Evolutionary conservation across 805 yeast species (phyloP), one percentile per base, ranked within the genome.

Genomic region (Candida yuanshanica): DNA sequence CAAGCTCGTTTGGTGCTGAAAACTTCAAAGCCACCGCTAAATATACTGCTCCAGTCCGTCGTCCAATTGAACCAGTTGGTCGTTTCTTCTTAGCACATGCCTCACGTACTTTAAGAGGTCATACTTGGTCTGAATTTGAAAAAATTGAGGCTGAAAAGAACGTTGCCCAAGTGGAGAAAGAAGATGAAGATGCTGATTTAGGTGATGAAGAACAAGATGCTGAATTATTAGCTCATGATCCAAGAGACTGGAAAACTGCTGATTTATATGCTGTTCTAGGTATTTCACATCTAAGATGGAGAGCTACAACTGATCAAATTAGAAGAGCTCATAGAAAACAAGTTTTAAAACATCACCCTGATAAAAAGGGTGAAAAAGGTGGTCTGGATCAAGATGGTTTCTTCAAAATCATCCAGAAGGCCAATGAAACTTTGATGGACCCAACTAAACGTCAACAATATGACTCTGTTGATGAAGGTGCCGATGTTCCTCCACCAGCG

Each of bases 71-170:
- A 70, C 98, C 99, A 29, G 96, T 91, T 52, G 99, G 99, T 43
- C 91, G 95, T 48, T 85, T 77, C 62, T 93, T 90, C 71, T 72
- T 93, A 55, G 96, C 96, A 39, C 99, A 93, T 60, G 98, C 98
- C 44, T 81, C 95, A 53, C 85, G 99, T 74, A 78, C 95, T 41
- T 74, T 90, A 55, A 81, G 96, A 69, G 96, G 96, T 64, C 96
- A 95, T 70, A 88, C 98, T 37, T 93, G 97, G 96, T 88, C 97
- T 42, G 98, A 93, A 69, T 93, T 78, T 60, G 99, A 93, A 70
- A 82, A 84, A 64, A 70, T 89, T 52, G 95, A 90, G 74, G 96
- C 96, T 46, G 95, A 83, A 62, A 81, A 79, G 68, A 86, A 86
- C 65, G 95, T 85, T 57, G 74, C 75, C 56, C 66, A 67, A 43